Percentiles rank a stretch among this genome's conserved stretches.
Conservation (phyloP, 2,329 filamentous ascomycete genomes). For the Verticillium alfalfae region DNA sequence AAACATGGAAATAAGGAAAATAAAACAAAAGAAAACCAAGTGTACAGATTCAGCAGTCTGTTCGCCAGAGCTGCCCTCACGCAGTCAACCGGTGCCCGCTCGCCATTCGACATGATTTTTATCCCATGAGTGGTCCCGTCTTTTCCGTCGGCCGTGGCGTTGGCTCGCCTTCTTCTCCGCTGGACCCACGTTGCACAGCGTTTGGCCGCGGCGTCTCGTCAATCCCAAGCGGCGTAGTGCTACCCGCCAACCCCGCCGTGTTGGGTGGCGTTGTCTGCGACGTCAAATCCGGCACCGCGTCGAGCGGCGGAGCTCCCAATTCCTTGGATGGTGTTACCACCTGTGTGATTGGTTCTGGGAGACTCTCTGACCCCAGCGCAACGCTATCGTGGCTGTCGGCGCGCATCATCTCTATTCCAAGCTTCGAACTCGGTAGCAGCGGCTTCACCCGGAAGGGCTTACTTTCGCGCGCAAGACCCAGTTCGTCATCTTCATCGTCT, state of each 20-base stretch:
- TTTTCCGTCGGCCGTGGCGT: conserved; percentile 30
- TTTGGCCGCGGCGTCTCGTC: conserved; percentile 40
- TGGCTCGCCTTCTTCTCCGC: conserved; percentile 26
- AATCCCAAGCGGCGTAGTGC: conserved; percentile 15
- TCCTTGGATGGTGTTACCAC: conserved; percentile 45
- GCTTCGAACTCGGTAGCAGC: conserved; percentile 72
- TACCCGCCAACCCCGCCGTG: conserved; percentile 13
- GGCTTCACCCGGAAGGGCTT: conserved; percentile 49
- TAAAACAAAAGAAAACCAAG: conserved; percentile 5
- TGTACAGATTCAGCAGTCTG: background rate
- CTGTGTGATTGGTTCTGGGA: conserved; percentile 46
- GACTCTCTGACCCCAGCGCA: conserved; percentile 42
- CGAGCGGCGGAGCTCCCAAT: conserved; percentile 21
- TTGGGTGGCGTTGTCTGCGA: conserved; percentile 21
- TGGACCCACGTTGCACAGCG: conserved; percentile 11
- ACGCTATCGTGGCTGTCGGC: conserved; percentile 90
- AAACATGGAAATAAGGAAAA: conserved; percentile 7
- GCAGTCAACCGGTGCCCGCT: no score
- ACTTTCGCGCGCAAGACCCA: conserved; percentile 42
- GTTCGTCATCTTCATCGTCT: conserved; percentile 91
- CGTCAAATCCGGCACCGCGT: conserved; percentile 15
- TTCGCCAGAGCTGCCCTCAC: background rate
- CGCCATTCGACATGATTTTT: background rate
- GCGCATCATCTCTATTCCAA: conserved; percentile 96
- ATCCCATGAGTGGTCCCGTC: conserved; percentile 5